Evolutionary conservation across 2,329 filamentous ascomycete genomes (phyloP).

Genomic region (Raffaelea albimanens): DNA sequence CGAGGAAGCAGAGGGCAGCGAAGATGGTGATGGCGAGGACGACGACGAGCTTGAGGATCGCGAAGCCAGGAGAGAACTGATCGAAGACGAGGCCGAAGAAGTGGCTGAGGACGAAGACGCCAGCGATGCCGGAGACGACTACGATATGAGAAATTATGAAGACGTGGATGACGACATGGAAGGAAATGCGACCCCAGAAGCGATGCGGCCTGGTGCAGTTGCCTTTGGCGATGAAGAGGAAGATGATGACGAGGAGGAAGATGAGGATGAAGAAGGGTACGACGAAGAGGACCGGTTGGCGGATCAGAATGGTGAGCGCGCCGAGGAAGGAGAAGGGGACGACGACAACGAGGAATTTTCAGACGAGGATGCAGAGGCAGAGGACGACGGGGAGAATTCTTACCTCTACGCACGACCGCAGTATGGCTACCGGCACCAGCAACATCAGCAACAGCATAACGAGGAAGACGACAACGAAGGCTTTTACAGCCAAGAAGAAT

Average conservation of each 20-base stretch:
- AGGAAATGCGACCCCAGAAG: conserved; percentile 3
- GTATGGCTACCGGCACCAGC: not conserved
- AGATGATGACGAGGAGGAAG: conserved; percentile 6
- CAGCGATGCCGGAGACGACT: conserved; percentile 18
- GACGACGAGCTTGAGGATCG: conserved; percentile 9
- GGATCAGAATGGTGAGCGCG: too few relatives aligned
- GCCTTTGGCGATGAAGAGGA: conserved; percentile 11
- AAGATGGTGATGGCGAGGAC: conserved; percentile 12
- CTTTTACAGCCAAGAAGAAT: not conserved
- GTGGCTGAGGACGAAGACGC: conserved; percentile 9
- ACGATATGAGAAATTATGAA: conserved; percentile 21
- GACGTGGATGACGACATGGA: conserved; percentile 20
- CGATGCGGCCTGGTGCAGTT: conserved; percentile 4
- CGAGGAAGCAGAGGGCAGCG: conserved; percentile 17
- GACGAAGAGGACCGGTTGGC: conserved; percentile 8
- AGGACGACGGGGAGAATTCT: too few relatives aligned
- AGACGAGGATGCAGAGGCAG: too few relatives aligned
- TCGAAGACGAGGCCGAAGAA: conserved; percentile 15
- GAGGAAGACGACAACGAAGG: not conserved
- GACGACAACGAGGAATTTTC: too few relatives aligned
- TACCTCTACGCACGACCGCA: too few relatives aligned
- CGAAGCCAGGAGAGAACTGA: conserved; percentile 9
- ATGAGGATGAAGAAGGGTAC: not conserved
- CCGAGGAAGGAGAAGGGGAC: too few relatives aligned
- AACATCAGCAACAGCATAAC: not conserved